phyloP scores from a whole-genome alignment of 177 flowering plant species.

The Telopea speciosissima region DNA sequence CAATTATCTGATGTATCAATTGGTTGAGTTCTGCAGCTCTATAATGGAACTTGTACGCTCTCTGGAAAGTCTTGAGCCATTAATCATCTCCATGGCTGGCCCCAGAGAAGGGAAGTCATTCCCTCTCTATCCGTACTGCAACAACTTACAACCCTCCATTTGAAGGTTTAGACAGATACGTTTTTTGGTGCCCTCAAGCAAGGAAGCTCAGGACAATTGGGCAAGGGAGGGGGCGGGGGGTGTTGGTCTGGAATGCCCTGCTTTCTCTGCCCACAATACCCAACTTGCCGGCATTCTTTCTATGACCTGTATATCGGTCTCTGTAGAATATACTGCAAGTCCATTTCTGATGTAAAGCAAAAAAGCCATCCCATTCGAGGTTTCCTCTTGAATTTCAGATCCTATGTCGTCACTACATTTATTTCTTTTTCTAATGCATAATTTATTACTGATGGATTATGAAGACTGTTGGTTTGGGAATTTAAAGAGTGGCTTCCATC shows the following conservation, averaged over 20 bases:
- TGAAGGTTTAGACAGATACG: conserved; percentile 68
- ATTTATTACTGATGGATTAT: too few species aligned
- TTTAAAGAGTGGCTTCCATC: too few species aligned
- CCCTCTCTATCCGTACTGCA: conserved; percentile 94
- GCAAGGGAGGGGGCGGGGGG: too few species aligned
- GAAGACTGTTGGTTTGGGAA: too few species aligned
- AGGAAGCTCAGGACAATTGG: conserved; percentile 36
- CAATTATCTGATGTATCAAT: not conserved
- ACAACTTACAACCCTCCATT: conserved; percentile 93
- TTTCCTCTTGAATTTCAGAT: too few species aligned
- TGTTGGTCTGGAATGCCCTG: conserved; percentile 99
- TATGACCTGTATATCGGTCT: too few species aligned
- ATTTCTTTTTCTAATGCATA: too few species aligned
- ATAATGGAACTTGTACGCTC: conserved; percentile 95
- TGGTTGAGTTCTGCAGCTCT: conserved; percentile 45
- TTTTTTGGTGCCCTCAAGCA: conserved; percentile 42
- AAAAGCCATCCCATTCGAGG: too few species aligned
- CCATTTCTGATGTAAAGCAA: too few species aligned
- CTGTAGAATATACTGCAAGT: too few species aligned
- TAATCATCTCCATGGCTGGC: conserved; percentile 79
- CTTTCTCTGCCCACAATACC: conserved; percentile 87
- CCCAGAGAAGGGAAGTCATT: conserved; percentile 87
- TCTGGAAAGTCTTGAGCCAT: conserved; percentile 81
- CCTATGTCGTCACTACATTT: too few species aligned
- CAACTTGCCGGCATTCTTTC: conserved; percentile 72